Evolutionary conservation across 2,329 filamentous ascomycete genomes (phyloP).

Genomic region (Mycosphaerelloides madeirae): DNA sequence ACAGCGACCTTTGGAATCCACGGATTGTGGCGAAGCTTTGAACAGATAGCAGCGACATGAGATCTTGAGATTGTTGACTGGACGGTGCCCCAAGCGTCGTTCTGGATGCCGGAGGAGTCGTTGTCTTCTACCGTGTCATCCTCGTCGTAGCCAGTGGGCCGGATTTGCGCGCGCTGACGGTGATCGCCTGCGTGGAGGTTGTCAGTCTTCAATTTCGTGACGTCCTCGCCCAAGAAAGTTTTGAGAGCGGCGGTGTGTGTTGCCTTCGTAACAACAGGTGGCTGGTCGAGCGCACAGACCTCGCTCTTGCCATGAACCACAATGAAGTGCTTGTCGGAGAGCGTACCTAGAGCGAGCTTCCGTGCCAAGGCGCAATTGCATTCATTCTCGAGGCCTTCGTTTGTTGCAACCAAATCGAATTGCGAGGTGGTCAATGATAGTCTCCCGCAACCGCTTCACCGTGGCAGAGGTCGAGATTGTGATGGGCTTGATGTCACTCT

Average conservation of each 20-base stretch:
- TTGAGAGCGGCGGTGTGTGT: conserved; percentile 6
- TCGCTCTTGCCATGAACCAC: conserved; percentile 25
- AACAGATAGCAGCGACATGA: conserved; percentile 20
- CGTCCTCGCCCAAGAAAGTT: conserved; percentile 3
- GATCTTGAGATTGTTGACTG: conserved; percentile 1
- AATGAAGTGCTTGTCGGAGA: conserved; percentile 10
- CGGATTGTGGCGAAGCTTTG: conserved; percentile 17
- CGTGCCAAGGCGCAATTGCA: conserved; percentile 30
- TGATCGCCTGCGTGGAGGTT: conserved; percentile 11
- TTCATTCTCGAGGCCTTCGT: conserved; percentile 12
- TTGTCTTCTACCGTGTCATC: too few species aligned
- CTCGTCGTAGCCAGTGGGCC: neutral
- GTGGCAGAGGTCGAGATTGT: conserved; percentile 17
- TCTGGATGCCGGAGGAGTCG: too few species aligned
- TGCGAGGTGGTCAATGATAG: conserved; percentile 22
- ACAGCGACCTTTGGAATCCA: conserved; percentile 12
- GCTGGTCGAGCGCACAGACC: conserved; percentile 13
- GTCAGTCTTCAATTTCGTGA: conserved; percentile 12
- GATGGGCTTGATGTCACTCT: conserved; percentile 11
- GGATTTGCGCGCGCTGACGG: too few species aligned
- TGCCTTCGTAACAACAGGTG: conserved; percentile 3
- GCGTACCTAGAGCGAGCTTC: conserved; percentile 19
- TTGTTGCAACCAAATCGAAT: conserved; percentile 8
- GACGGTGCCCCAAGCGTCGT: neutral
- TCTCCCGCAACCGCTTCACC: conserved; percentile 23